A percentile compares a stretch with the other conserved stretches of the same genome.
phyloP scores from a whole-genome alignment of 306 rosid genomes.

The Arachis stenosperma region DNA sequence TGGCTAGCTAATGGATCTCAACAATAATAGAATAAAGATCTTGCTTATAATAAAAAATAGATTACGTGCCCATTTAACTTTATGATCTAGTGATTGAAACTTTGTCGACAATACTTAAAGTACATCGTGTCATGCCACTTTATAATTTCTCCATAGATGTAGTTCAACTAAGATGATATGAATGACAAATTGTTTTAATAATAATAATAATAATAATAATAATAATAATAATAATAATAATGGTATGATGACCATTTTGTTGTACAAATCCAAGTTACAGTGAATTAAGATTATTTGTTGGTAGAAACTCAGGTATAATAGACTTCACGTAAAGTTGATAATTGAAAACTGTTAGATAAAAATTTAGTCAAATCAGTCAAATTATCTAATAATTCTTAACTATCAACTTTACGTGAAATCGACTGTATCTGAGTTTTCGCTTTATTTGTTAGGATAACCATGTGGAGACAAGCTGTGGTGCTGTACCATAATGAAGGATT shows the following conservation, averaged over 20 bases:
- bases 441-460: too few relatives aligned
- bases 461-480: neutral
- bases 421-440: too few relatives aligned
- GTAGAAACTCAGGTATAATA: too few relatives aligned
- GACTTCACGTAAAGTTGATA: too few relatives aligned
- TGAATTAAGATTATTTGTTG: neutral
- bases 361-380: too few relatives aligned
- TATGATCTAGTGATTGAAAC: neutral
- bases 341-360: too few relatives aligned
- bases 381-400: too few relatives aligned
- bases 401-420: too few relatives aligned
- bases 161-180: neutral
- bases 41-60: neutral
- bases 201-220: too few relatives aligned
- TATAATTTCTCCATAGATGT: neutral
- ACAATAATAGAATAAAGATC: neutral
- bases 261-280: neutral
- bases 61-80: neutral
- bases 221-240: too few relatives aligned
- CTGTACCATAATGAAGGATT: neutral
- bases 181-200: neutral
- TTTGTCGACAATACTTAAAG: neutral
- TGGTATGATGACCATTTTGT: neutral
- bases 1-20: slow-evolving; percentile 1
- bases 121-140: neutral